phyloP scores from a whole-genome alignment of 163 green algal genomes.

The Scenedesmus sp. region DNA sequence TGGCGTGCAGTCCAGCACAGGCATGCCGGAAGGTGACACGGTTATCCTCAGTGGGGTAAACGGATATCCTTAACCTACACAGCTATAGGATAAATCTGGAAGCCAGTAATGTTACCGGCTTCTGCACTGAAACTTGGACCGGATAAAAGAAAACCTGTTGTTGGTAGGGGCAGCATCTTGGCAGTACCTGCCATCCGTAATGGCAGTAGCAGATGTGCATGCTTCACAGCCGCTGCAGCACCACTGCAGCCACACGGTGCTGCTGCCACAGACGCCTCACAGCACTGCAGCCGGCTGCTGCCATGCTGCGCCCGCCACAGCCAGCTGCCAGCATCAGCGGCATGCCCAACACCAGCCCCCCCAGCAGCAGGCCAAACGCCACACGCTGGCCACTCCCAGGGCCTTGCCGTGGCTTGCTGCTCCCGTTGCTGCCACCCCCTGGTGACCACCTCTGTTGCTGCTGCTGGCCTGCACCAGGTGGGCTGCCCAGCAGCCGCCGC shows the following conservation, averaged over 20 bases:
- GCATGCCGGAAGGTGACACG: too few species aligned
- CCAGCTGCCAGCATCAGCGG: background rate
- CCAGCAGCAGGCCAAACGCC: background rate
- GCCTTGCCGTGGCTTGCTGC: background rate
- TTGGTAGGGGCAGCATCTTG: too few species aligned
- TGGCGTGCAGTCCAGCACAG: too few species aligned
- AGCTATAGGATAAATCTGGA: too few species aligned
- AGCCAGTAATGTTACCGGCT: too few species aligned
- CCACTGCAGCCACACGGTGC: background rate
- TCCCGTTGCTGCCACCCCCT: background rate
- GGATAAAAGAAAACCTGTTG: too few species aligned
- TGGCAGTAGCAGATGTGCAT: too few species aligned
- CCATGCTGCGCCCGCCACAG: background rate
- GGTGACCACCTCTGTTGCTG: conserved; percentile 24
- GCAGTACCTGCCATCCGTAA: too few species aligned
- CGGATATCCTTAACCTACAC: too few species aligned
- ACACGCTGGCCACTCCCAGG: background rate
- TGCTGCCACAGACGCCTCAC: background rate
- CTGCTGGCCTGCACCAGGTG: background rate
- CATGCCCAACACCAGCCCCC: background rate
- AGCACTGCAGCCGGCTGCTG: background rate
- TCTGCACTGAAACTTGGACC: too few species aligned
- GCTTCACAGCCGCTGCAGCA: background rate
- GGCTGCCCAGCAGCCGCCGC: conserved; percentile 51
- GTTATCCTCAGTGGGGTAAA: too few species aligned